A percentile compares a stretch with the other conserved stretches of the same genome.
phyloP scores from a whole-genome alignment of 2,329 filamentous ascomycete genomes.

The Colletotrichum liaoningense region DNA sequence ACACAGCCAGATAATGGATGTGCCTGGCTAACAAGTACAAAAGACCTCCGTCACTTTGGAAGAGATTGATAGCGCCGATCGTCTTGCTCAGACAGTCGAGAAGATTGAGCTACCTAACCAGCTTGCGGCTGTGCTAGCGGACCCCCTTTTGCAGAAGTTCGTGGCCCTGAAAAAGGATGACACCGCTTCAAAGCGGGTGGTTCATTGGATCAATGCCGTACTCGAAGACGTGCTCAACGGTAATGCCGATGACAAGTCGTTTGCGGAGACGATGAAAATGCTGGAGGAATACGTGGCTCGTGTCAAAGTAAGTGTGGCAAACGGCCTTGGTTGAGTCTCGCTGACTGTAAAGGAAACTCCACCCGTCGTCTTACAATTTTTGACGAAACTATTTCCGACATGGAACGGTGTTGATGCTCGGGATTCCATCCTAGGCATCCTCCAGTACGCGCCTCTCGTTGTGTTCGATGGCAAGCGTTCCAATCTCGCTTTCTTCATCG shows the following conservation, averaged over 20 bases:
- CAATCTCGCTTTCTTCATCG: not conserved
- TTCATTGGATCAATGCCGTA: constrained; percentile 69
- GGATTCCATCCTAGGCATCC: constrained; percentile 66
- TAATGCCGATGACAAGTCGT: constrained; percentile 58
- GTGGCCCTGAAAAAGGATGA: constrained; percentile 71
- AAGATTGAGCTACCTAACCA: constrained; percentile 86
- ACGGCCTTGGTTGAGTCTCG: not conserved
- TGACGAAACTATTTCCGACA: constrained; percentile 62
- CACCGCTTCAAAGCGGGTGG: constrained; percentile 62
- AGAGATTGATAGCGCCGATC: constrained; percentile 78
- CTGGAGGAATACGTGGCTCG: constrained; percentile 66
- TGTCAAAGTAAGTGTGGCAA: constrained; percentile 60
- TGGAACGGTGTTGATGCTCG: constrained; percentile 73
- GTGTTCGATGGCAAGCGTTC: constrained; percentile 63
- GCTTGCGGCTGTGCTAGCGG: constrained; percentile 79
- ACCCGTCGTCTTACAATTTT: constrained; percentile 60
- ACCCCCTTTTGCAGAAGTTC: constrained; percentile 83
- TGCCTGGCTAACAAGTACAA: constrained; percentile 28
- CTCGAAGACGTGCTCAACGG: constrained; percentile 67
- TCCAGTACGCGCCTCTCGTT: constrained; percentile 65
- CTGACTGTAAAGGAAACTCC: constrained; percentile 43
- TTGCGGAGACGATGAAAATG: constrained; percentile 66
- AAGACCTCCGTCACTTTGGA: constrained; percentile 76
- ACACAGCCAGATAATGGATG: not conserved
- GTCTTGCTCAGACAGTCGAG: constrained; percentile 79